Conservation (phyloP, 139 green algal genomes). For the Coelastrella sp. region DNA sequence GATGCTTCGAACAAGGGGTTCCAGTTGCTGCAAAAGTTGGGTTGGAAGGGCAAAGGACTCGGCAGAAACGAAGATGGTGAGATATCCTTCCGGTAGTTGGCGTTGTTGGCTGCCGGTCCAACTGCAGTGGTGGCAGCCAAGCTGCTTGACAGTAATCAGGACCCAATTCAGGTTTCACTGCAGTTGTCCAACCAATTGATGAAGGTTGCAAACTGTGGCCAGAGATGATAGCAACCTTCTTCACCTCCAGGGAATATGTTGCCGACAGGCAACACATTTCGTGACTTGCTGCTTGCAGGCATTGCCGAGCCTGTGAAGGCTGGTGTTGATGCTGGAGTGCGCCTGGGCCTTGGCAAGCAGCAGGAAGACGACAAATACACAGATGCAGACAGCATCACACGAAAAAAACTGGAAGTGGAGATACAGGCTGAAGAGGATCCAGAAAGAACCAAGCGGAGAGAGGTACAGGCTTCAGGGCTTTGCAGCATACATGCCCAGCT, state of each 20-base stretch:
- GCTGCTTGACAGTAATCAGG: too few species aligned
- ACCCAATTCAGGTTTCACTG: too few species aligned
- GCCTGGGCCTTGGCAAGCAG: conserved; percentile 87
- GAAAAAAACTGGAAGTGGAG: conserved; percentile 83
- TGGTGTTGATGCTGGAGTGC: conserved; percentile 72
- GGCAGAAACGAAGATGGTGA: conserved; percentile 77
- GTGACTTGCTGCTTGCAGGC: conserved; percentile 55
- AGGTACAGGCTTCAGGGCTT: conserved; percentile 58
- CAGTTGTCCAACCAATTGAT: too few species aligned
- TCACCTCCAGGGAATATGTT: not conserved
- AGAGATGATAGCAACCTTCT: too few species aligned
- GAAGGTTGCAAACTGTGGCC: too few species aligned
- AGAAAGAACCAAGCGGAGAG: conserved; percentile 63
- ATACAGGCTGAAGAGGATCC: conserved; percentile 87
- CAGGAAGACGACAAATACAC: conserved; percentile 86
- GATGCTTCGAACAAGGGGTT: conserved; percentile 80
- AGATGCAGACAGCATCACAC: conserved; percentile 73
- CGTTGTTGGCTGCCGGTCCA: too few species aligned
- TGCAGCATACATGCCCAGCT: not conserved
- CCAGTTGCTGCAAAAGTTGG: conserved; percentile 85
- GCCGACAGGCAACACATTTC: not conserved
- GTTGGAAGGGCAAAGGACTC: conserved; percentile 85
- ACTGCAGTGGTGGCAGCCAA: too few species aligned
- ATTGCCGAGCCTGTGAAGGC: conserved; percentile 81
- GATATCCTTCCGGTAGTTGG: not conserved